phyloP scores from a whole-genome alignment of 2,329 filamentous ascomycete species.

The Calonectria pauciramosa region DNA sequence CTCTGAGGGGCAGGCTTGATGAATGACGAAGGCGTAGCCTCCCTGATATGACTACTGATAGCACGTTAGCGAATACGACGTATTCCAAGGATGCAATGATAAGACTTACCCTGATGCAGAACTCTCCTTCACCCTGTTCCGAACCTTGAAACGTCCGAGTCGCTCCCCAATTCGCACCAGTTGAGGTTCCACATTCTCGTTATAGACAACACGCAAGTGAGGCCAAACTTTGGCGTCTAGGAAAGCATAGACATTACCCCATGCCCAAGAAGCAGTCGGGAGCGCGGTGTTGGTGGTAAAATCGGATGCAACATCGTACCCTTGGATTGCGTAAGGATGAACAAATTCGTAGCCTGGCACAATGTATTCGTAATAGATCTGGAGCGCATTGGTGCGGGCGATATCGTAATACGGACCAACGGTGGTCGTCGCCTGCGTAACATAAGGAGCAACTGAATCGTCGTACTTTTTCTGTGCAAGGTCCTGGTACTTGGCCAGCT shows the following conservation, averaged over 20 bases:
- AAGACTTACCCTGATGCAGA: slow-evolving; percentile 33
- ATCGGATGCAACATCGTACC: slow-evolving; percentile 75
- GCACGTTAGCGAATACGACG: slow-evolving; percentile 17
- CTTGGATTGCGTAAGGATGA: slow-evolving; percentile 79
- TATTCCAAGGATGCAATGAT: not conserved
- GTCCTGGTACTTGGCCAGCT: slow-evolving; percentile 74
- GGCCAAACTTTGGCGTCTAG: slow-evolving; percentile 86
- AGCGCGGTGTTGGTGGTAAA: slow-evolving; percentile 79
- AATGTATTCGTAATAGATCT: slow-evolving; percentile 80
- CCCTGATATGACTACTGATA: slow-evolving; percentile 37
- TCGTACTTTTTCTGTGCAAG: slow-evolving; percentile 77
- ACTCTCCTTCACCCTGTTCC: slow-evolving; percentile 51
- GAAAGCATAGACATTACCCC: slow-evolving; percentile 78
- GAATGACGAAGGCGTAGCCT: slow-evolving; percentile 50
- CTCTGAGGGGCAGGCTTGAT: slow-evolving; percentile 52
- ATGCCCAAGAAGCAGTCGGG: slow-evolving; percentile 79
- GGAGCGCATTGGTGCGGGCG: slow-evolving; percentile 71
- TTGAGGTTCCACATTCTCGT: slow-evolving; percentile 95
- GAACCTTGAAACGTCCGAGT: slow-evolving; percentile 78
- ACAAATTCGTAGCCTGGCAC: slow-evolving; percentile 82
- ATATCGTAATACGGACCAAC: slow-evolving; percentile 81
- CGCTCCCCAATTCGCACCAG: slow-evolving; percentile 92
- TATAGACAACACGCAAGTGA: slow-evolving; percentile 82
- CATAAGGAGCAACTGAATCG: slow-evolving; percentile 78
- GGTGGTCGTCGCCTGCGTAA: slow-evolving; percentile 70